Evolutionary conservation across 371 early-diverging fungal genomes (phyloP).

Genomic region (Capniomyces stellatus): DNA sequence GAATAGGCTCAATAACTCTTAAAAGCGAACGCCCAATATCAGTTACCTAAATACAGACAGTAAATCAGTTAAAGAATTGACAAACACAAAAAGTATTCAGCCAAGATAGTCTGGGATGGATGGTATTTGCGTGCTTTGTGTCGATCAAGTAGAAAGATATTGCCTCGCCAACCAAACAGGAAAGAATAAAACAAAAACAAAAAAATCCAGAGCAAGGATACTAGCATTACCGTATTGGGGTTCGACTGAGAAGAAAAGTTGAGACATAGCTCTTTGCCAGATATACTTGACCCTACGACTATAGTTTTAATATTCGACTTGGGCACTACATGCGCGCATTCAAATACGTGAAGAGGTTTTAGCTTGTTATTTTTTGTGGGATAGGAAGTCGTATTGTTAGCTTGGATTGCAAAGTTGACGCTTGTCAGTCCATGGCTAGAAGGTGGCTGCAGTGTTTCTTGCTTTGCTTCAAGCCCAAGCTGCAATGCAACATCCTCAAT

Average conservation of each 20-base stretch:
- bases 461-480: constrained; percentile 6
- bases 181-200: no score
- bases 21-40: constrained; percentile 51
- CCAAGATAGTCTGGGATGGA: no score
- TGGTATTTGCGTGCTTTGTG: no score
- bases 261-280: constrained; percentile 42
- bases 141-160: no score
- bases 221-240: no score
- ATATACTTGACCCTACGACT: constrained; percentile 42
- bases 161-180: no score
- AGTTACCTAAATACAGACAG: constrained; percentile 33
- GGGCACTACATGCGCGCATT: constrained; percentile 15
- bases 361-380: not conserved
- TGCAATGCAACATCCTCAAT: constrained; percentile 27
- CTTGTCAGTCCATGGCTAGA: no score
- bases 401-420: no score
- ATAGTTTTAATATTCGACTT: constrained; percentile 21
- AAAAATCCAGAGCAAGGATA: no score
- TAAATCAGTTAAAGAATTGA: no score
- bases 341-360: constrained; percentile 4
- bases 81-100: no score
- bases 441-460: no score
- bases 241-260: constrained; percentile 48
- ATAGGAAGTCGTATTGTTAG: not conserved
- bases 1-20: constrained; percentile 63